Evolutionary conservation across 805 yeast genomes (phyloP), one percentile per base, ranked within the genome.

Genomic region (Yamadazyma sp.): DNA sequence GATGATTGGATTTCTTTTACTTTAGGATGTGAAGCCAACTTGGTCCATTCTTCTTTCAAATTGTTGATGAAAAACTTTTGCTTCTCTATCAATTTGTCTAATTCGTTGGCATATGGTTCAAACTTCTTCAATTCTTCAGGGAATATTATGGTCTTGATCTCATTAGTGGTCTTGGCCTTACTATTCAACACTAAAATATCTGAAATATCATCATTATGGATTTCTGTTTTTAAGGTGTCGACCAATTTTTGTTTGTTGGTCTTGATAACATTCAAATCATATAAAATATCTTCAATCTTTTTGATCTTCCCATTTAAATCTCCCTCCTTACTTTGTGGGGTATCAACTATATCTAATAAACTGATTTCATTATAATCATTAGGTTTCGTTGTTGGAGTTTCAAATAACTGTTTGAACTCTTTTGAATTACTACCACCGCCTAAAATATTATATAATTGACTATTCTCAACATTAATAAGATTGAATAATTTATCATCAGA

Each of bases 151-250:
- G 71, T 63, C 44, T 70, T 71, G 40, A 78, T 67, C 39, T 82
- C 88, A 29, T 74, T 69, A 6, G 76, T 77, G 4, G 77, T 62
- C 24, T 70, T 73, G 28, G 75, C 70, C 41, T 75, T 77, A 41
- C 69, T 62, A 52, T 85, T 82, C 44, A 81, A 64, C 7, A 91
- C 74, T 21, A 91, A 66, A 9, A 81, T 65, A 35, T 82, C 80
- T 0, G 95, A 82, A 32, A 88, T 86, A 53, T 91, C 97, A 59
- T 91, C 98, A 10, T 72, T 69, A 49, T 81, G 93, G 22, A 85
- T 79, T 31, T 75, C 74, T 5, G 66, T 70, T 51, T 87, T 87
- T 49, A 91, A 67, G 32, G 80, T 86, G 2, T 69, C 69, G 23
- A 85, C 64, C 2, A 82, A 69, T 24, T 76, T 67, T 5, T 64